Conservation (phyloP, 2,329 filamentous ascomycete species). For the Penicillium paneum region DNA sequence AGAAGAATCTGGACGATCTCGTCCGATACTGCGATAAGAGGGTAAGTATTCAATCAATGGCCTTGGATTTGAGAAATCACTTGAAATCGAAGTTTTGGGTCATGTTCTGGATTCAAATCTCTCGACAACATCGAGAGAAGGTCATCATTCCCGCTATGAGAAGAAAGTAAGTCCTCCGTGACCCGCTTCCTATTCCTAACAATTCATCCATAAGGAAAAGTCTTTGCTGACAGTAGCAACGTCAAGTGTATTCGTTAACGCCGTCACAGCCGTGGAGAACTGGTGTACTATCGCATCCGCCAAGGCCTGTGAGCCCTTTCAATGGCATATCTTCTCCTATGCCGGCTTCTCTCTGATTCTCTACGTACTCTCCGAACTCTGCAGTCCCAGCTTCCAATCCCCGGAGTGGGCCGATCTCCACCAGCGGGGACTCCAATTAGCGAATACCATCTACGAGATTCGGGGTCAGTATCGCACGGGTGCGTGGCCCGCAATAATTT, state of each 20-base stretch:
- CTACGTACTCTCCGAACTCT: not conserved
- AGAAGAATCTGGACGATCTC: not conserved
- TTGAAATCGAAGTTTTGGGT: not conserved
- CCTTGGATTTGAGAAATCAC: not conserved
- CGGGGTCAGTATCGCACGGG: not conserved
- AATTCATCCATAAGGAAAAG: not conserved
- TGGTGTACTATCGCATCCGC: not conserved
- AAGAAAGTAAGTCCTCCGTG: not conserved
- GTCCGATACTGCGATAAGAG: not conserved
- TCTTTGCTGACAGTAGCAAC: not conserved
- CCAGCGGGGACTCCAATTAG: not conserved
- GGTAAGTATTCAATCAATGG: not conserved
- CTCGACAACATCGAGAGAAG: not conserved
- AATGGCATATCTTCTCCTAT: not conserved
- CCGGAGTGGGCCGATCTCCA: not conserved
- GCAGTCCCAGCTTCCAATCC: not conserved
- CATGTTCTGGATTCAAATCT: not conserved
- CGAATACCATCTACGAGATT: not conserved
- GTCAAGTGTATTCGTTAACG: not conserved
- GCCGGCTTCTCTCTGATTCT: not conserved
- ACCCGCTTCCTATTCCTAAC: too few species aligned
- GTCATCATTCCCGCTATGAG: not conserved
- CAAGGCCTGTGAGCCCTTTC: not conserved
- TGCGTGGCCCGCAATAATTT: not conserved
- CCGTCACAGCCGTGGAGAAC: not conserved